These are phyloP conservation scores for Asterochloris erici DNA, from an alignment of 139 green algal species.

Conservation along the genomic window DNA sequence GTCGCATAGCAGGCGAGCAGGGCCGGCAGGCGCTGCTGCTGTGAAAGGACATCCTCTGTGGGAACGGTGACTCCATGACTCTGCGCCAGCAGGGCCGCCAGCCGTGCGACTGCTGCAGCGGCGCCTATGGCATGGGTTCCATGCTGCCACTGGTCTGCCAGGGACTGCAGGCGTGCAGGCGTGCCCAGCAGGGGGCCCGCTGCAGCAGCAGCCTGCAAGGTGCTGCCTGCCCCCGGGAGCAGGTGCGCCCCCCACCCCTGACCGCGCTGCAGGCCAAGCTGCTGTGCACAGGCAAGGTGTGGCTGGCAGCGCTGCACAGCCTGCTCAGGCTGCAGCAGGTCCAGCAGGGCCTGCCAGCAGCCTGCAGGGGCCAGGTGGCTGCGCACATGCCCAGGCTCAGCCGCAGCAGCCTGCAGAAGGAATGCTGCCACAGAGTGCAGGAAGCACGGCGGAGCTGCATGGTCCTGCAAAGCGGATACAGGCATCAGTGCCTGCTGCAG, in stretches of 20 bases:
- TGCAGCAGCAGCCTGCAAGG: neutral
- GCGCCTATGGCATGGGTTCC: neutral
- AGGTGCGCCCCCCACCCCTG: neutral
- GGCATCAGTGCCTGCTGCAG: too few species aligned
- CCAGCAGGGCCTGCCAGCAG: conserved; percentile 16
- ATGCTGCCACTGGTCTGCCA: neutral
- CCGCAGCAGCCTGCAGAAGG: conserved; percentile 29
- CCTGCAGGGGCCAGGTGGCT: conserved; percentile 9
- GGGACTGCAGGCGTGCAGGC: neutral
- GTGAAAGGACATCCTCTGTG: too few species aligned
- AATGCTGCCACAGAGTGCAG: conserved; percentile 7
- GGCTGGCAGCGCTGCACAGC: neutral
- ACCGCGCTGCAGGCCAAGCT: neutral
- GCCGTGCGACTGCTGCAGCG: conserved; percentile 4
- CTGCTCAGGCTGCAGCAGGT: conserved; percentile 2
- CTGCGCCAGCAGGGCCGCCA: neutral
- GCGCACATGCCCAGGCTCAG: conserved; percentile 18
- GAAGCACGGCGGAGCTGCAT: conserved; percentile 18
- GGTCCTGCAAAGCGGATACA: neutral
- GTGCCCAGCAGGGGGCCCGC: neutral
- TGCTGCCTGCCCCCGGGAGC: too few species aligned
- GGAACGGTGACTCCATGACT: neutral
- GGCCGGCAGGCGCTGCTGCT: neutral
- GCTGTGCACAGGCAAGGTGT: neutral
- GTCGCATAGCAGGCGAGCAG: conserved; percentile 17